Conservation (phyloP, 257 asterid species). For the Thymus mandschuricus region DNA sequence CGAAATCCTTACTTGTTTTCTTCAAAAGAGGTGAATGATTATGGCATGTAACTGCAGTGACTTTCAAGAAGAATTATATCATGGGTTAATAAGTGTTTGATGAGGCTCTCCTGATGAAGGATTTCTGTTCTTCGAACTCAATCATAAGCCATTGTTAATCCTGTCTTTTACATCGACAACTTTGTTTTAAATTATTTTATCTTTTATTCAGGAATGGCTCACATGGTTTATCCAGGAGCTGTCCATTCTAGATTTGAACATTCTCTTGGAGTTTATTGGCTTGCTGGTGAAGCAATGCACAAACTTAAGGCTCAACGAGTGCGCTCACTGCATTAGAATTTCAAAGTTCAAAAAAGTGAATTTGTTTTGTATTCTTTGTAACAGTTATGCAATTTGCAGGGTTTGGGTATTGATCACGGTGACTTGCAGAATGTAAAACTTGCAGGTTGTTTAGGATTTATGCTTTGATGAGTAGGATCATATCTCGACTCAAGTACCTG, state of each 20-base stretch:
- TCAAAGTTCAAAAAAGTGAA: conserved; percentile 11
- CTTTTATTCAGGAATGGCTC: conserved; percentile 62
- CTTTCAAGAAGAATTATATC: neutral
- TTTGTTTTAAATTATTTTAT: conserved; percentile 11
- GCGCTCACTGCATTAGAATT: conserved; percentile 32
- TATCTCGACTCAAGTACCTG: conserved; percentile 28
- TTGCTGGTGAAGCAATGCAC: conserved; percentile 84
- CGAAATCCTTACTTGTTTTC: neutral
- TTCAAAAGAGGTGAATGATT: neutral
- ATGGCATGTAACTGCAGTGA: conserved; percentile 13
- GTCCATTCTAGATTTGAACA: conserved; percentile 83
- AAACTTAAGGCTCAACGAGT: conserved; percentile 72
- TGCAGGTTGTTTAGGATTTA: conserved; percentile 58
- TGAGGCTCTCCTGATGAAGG: conserved; percentile 19
- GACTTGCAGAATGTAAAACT: conserved; percentile 85
- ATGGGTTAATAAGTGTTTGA: conserved; percentile 3
- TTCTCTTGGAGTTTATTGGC: conserved; percentile 96
- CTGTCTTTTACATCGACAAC: neutral
- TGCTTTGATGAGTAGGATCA: conserved; percentile 20
- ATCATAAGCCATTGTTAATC: conserved; percentile 14
- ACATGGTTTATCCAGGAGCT: conserved; percentile 97
- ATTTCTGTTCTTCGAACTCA: conserved; percentile 14
- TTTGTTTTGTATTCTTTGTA: neutral
- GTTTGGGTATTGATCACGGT: conserved; percentile 76
- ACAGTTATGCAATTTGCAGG: conserved; percentile 51